A percentile compares a stretch with the other conserved stretches of the same genome.
Evolutionary conservation across 306 rosid genomes (phyloP).

Genomic region (Citrullus colocynthis): DNA sequence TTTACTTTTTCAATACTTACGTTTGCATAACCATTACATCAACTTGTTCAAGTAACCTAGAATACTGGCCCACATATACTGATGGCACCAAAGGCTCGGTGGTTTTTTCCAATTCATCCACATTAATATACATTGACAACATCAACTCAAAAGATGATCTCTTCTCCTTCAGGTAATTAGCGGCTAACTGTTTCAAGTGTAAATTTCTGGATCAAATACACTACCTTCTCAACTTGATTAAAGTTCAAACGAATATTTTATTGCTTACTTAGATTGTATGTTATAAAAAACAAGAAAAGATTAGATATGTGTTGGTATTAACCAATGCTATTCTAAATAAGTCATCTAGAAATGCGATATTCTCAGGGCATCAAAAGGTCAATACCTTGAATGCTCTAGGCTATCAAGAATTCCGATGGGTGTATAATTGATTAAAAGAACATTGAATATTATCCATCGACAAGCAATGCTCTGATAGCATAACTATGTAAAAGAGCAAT

Average conservation of each 20-base stretch:
- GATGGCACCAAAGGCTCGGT: constrained; percentile 76
- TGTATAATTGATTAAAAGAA: not conserved
- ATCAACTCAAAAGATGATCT: constrained; percentile 65
- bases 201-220: constrained; percentile 6
- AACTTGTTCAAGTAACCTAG: constrained; percentile 65
- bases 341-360: not conserved
- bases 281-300: not conserved
- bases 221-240: not conserved
- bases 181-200: constrained; percentile 63
- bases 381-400: not conserved
- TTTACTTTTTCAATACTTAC: constrained; percentile 46
- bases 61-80: constrained; percentile 67
- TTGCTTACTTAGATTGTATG: not conserved
- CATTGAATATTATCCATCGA: not conserved
- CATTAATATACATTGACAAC: constrained; percentile 52
- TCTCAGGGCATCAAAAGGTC: not conserved
- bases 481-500: not conserved
- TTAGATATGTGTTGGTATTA: not conserved
- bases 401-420: not conserved
- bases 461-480: not conserved
- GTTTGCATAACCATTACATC: constrained; percentile 48
- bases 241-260: not conserved
- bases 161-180: constrained; percentile 78
- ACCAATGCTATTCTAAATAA: not conserved
- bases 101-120: constrained; percentile 32